These are phyloP conservation scores for Ascoidea asiatica DNA, from an alignment of 805 yeast genomes.

Conservation along the genomic window DNA sequence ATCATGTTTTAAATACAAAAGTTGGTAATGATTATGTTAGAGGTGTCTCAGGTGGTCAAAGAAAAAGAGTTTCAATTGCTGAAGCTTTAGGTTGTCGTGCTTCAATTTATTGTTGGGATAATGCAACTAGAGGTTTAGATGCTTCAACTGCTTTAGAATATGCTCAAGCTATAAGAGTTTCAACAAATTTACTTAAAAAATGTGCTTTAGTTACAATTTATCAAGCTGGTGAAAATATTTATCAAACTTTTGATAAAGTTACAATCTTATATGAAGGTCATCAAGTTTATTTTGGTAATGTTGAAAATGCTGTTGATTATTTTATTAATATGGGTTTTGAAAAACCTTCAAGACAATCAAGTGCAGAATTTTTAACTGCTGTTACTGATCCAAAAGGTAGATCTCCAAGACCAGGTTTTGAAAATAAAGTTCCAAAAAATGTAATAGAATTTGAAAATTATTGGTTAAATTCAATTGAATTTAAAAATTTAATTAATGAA, in stretches of 20 bases:
- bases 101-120: constrained; percentile 60
- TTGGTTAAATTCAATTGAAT: constrained; percentile 43
- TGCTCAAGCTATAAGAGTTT: constrained; percentile 48
- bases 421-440: constrained; percentile 40
- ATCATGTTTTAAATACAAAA: constrained; percentile 44
- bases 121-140: constrained; percentile 78
- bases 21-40: constrained; percentile 52
- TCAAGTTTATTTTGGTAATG: constrained; percentile 56
- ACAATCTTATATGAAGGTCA: constrained; percentile 43
- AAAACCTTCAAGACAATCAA: constrained; percentile 52
- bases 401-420: constrained; percentile 31
- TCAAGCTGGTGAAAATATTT: constrained; percentile 58
- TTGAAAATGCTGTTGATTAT: constrained; percentile 36
- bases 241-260: constrained; percentile 50
- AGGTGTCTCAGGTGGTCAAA: constrained; percentile 79
- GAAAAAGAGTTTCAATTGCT: constrained; percentile 74
- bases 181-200: constrained; percentile 38
- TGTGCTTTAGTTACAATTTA: constrained; percentile 57
- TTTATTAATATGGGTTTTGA: constrained; percentile 53
- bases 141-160: constrained; percentile 75
- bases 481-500: constrained; percentile 24
- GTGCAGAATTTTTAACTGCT: constrained; percentile 61
- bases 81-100: constrained; percentile 61
- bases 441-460: constrained; percentile 46
- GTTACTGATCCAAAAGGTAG: constrained; percentile 58